Percentiles rank a stretch among this genome's conserved stretches.
phyloP scores from a whole-genome alignment of 1,284 basidiomycete species.

The Marasmius sp. region DNA sequence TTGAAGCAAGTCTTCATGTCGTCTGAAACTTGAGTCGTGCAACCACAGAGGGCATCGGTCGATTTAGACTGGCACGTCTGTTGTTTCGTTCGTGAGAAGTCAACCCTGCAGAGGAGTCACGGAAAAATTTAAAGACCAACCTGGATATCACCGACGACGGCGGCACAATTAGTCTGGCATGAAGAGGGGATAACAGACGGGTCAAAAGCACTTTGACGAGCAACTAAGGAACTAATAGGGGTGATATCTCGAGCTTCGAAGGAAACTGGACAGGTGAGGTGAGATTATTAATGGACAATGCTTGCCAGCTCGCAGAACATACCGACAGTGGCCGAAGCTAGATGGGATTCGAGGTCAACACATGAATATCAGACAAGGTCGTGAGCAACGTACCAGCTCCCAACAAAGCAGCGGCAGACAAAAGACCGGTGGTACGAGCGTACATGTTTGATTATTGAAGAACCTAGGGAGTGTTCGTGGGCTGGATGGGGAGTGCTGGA shows the following conservation, averaged over 20 bases:
- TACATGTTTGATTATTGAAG: not conserved
- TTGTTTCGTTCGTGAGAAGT: not conserved
- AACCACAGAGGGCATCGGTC: not conserved
- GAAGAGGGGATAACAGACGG: not conserved
- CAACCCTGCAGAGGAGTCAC: not conserved
- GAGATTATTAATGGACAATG: not conserved
- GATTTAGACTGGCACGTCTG: not conserved
- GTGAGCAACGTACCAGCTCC: not conserved
- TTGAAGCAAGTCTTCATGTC: not conserved
- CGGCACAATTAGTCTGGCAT: not conserved
- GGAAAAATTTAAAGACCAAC: not conserved
- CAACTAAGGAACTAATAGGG: not conserved
- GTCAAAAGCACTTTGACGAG: not conserved
- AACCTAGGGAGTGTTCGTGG: not conserved
- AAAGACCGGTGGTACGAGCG: not conserved
- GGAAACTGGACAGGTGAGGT: not conserved
- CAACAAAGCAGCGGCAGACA: not conserved
- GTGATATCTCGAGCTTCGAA: not conserved
- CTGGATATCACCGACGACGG: not conserved
- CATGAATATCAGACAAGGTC: not conserved
- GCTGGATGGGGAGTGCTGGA: not conserved
- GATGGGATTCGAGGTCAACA: not conserved
- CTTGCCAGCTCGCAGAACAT: not conserved
- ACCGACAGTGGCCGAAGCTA: not conserved
- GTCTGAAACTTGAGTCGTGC: not conserved